Evolutionary conservation across 208 protist species (phyloP).

Genomic region (Crithidia expoeki): DNA sequence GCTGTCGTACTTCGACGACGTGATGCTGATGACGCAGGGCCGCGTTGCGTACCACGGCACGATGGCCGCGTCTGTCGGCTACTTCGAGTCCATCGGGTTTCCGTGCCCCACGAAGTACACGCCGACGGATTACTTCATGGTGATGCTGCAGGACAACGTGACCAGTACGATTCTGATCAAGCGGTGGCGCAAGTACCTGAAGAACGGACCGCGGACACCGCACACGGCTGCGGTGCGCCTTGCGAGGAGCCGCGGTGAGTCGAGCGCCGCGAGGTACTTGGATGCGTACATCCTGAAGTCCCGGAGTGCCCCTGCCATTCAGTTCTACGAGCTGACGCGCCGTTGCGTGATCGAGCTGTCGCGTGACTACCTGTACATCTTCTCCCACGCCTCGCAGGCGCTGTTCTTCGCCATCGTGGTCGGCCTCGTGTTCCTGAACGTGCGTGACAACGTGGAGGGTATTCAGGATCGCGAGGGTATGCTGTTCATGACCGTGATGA

Average conservation of each 20-base stretch:
- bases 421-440: conserved; percentile 72
- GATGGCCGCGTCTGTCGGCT: conserved; percentile 58
- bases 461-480: conserved; percentile 69
- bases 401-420: conserved; percentile 71
- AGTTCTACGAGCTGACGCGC: conserved; percentile 58
- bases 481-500: conserved; percentile 72
- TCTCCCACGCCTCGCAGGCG: conserved; percentile 48
- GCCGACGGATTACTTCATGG: conserved; percentile 91
- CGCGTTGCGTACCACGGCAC: conserved; percentile 86
- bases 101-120: conserved; percentile 71
- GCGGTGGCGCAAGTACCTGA: conserved; percentile 68
- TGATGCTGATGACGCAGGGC: conserved; percentile 90
- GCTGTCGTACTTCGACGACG: conserved; percentile 89
- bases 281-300: conserved; percentile 55
- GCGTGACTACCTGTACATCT: conserved; percentile 51
- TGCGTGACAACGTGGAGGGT: conserved; percentile 43
- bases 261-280: conserved; percentile 48
- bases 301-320: conserved; percentile 46
- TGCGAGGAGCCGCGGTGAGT: conserved; percentile 37
- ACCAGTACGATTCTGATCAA: conserved; percentile 62
- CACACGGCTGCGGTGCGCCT: conserved; percentile 59
- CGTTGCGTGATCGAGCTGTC: conserved; percentile 46
- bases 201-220: conserved; percentile 48
- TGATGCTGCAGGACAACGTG: conserved; percentile 69
- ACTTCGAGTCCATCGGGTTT: conserved; percentile 86